These are phyloP conservation scores for Knoxia roxburghii DNA, from an alignment of 257 asterid species.

Conservation along the genomic window DNA sequence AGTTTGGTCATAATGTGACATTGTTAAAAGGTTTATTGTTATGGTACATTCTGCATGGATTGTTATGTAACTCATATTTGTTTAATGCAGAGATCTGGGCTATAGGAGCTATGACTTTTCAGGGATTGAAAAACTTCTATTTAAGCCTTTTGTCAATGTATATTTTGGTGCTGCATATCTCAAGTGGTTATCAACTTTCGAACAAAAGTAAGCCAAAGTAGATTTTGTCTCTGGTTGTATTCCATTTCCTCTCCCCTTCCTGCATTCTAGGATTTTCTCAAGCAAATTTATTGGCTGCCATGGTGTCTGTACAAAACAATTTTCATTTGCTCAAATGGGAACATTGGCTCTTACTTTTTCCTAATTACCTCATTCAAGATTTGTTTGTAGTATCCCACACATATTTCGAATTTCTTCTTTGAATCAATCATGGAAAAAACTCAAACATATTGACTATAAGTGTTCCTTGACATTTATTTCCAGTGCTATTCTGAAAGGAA, in stretches of 20 bases:
- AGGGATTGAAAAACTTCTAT: constrained; percentile 42
- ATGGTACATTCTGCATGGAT: neutral
- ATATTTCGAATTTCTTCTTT: neutral
- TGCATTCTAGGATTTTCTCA: neutral
- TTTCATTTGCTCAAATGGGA: neutral
- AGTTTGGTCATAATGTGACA: neutral
- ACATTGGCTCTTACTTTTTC: neutral
- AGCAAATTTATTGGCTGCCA: neutral
- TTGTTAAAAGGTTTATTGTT: neutral
- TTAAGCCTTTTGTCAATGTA: constrained; percentile 70
- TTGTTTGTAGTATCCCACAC: neutral
- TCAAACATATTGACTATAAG: no score
- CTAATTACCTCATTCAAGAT: neutral
- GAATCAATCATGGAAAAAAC: neutral
- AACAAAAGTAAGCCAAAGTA: constrained; percentile 46
- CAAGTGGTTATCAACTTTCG: constrained; percentile 71
- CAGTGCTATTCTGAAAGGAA: no score
- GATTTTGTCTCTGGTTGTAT: neutral
- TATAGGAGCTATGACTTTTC: constrained; percentile 45
- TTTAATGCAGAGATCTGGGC: constrained; percentile 68
- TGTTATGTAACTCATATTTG: constrained; percentile 11
- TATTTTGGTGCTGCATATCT: constrained; percentile 93
- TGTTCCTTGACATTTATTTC: no score
- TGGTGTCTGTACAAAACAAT: neutral
- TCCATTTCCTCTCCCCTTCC: no score